Evolutionary conservation across 1,284 basidiomycete genomes (phyloP).

Genomic region (Cutaneotrichosporon mucoides): DNA sequence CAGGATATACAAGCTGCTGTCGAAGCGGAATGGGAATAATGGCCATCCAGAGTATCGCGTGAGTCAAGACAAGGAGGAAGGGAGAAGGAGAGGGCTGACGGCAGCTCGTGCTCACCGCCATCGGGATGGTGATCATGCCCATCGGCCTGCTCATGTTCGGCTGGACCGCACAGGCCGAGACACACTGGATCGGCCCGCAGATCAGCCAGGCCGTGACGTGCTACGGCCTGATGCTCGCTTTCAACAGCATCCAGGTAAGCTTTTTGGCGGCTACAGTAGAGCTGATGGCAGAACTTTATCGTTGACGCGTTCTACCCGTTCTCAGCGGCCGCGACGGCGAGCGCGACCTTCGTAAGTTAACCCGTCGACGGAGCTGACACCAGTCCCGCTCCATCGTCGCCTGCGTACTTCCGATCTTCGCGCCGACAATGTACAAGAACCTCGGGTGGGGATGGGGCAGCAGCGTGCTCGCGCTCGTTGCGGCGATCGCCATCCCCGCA

Average conservation of each 20-base stretch:
- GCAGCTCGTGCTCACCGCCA: slow-evolving; percentile 48
- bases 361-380: background rate
- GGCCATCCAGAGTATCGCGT: slow-evolving; percentile 50
- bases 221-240: slow-evolving; percentile 47
- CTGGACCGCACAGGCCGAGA: slow-evolving; percentile 45
- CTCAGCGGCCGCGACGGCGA: slow-evolving; percentile 50
- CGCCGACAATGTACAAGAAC: slow-evolving; percentile 47
- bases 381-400: slow-evolving; percentile 45
- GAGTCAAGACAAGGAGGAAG: slow-evolving; percentile 9
- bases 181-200: slow-evolving; percentile 48
- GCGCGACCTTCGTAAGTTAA: slow-evolving; percentile 41
- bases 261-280: background rate
- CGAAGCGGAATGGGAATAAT: slow-evolving; percentile 27
- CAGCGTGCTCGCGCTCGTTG: slow-evolving; percentile 47
- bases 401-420: slow-evolving; percentile 51
- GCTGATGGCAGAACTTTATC: slow-evolving; percentile 37
- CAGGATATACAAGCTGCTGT: slow-evolving; percentile 47
- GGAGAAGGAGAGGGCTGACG: background rate
- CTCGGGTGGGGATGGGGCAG: slow-evolving; percentile 52
- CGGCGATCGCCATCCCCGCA: slow-evolving; percentile 47
- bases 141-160: slow-evolving; percentile 48
- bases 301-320: slow-evolving; percentile 53
- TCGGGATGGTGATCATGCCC: slow-evolving; percentile 52
- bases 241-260: slow-evolving; percentile 47
- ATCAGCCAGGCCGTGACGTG: slow-evolving; percentile 40